Evolutionary conservation across 2,329 filamentous ascomycete genomes (phyloP).

Genomic region (Exserohilum turcica): DNA sequence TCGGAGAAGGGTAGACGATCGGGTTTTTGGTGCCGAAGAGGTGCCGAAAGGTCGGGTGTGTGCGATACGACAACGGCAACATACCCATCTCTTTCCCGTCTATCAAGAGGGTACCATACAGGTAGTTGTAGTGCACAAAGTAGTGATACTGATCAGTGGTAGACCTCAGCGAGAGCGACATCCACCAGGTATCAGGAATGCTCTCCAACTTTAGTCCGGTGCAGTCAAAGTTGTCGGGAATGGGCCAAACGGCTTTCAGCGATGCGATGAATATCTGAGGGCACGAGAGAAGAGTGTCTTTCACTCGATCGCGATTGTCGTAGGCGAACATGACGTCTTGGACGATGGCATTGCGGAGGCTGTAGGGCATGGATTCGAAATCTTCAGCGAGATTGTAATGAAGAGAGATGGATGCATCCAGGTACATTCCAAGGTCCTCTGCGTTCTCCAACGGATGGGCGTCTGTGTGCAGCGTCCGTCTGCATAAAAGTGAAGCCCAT

Average conservation of each 20-base stretch:
- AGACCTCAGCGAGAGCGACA: slow-evolving; percentile 34
- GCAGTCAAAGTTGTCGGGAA: slow-evolving; percentile 24
- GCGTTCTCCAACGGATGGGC: background rate
- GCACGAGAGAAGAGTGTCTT: slow-evolving; percentile 40
- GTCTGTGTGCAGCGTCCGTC: slow-evolving; percentile 52
- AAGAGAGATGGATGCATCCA: slow-evolving; percentile 52
- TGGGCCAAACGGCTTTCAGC: slow-evolving; percentile 53
- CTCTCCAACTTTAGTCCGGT: slow-evolving; percentile 12
- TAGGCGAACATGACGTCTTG: slow-evolving; percentile 55
- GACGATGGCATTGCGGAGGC: slow-evolving; percentile 50
- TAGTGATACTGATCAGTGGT: slow-evolving; percentile 26
- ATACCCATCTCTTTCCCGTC: slow-evolving; percentile 57
- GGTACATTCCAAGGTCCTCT: slow-evolving; percentile 34
- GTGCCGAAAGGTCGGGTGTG: slow-evolving; percentile 51
- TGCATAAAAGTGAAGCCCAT: slow-evolving; percentile 62
- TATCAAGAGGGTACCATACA: slow-evolving; percentile 57
- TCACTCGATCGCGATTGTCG: slow-evolving; percentile 45
- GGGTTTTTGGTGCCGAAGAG: slow-evolving; percentile 62
- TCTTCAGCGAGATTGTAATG: slow-evolving; percentile 55
- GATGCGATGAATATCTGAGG: slow-evolving; percentile 40
- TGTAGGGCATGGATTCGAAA: slow-evolving; percentile 40
- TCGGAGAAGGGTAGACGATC: slow-evolving; percentile 57
- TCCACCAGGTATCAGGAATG: slow-evolving; percentile 39
- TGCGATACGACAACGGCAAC: slow-evolving; percentile 59
- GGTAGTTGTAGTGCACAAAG: slow-evolving; percentile 51